Base-by-base conservation (phyloP, 2,329 filamentous ascomycete species). In the Fusarium humuli region DNA sequence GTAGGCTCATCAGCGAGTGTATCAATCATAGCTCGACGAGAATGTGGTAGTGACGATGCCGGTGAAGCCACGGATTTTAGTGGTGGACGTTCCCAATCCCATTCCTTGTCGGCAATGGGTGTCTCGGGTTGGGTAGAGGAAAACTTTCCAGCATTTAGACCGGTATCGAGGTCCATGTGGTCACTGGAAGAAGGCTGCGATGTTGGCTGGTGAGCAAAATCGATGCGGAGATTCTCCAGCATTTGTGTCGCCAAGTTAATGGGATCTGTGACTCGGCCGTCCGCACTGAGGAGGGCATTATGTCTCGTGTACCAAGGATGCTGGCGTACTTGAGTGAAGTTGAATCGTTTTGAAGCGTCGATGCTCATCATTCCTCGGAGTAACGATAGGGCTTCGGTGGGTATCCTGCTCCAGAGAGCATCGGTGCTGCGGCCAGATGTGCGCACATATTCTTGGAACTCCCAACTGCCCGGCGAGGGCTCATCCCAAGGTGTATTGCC, bases 401-500 rank as follows among this genome's bases (percentile, higher is more conserved):
- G 94, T 22, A 98, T 82, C 59, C 91, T 89, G 70, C 89, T 83
- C 96, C 96, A 99, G 4, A 98, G 84, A 58, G 93, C 91, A 77
- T 99, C 96, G 4, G 88, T 88, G 70, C 93, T 95, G 69, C 90
- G 89, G n/a, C 94, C 93, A 55, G 91, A 90, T 3, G 90, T 93
- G 62, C 89, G 88, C 42, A 92, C 84, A 78, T 97, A 99, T 79
- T 98, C 94, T 74, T 92, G 88, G 73, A 92, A 99, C 81, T 99
- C 96, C 84, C 93, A 97, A 78, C 94, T 98, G 61, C 89, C 86
- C 37, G 87, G 83, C 5, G 94, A 95, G 0, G 96, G 96, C 77
- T 96, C 93, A 76, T 98, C 96, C 96, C 96, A 99, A 0, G 96
- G 96, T 3, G 96, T 99, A 78, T 99, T 99, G 12, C 96, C 96